These are phyloP conservation scores for Didymella pinodella DNA, from an alignment of 2,329 filamentous ascomycete species.

Conservation along the genomic window DNA sequence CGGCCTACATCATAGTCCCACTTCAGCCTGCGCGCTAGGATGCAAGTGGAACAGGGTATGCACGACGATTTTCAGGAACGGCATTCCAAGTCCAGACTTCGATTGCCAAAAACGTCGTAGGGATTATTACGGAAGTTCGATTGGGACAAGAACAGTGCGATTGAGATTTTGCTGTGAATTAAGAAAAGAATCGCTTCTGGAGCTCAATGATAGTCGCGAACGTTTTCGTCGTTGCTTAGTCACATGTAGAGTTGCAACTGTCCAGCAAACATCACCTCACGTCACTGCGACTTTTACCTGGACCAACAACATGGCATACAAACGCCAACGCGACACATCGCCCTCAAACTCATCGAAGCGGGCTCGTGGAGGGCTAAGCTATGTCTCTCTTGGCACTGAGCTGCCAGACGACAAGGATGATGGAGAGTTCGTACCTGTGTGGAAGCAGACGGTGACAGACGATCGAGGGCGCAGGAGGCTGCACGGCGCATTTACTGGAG, in stretches of 20 bases:
- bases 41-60: conserved; percentile 10
- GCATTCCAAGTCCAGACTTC: conserved; percentile 8
- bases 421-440: conserved; percentile 91
- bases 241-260: conserved; percentile 1
- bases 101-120: background rate
- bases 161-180: background rate
- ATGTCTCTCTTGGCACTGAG: conserved; percentile 70
- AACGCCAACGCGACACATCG: conserved; percentile 42
- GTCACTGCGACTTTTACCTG: conserved; percentile 1
- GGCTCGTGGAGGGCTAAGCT: conserved; percentile 64
- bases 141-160: background rate
- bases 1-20: conserved; percentile 20
- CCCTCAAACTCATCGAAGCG: conserved; percentile 69
- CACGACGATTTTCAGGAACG: conserved; percentile 21
- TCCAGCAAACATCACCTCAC: conserved; percentile 1
- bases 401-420: conserved; percentile 85
- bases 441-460: conserved; percentile 97
- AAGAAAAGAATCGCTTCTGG: background rate
- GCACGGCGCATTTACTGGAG: conserved; percentile 95
- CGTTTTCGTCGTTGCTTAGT: conserved; percentile 14
- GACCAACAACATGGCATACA: conserved; percentile 41
- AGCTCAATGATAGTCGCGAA: background rate
- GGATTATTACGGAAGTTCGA: background rate
- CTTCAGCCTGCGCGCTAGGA: conserved; percentile 7
- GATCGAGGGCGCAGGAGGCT: conserved; percentile 88